These are phyloP conservation scores for Phialemoniopsis sp. DNA, from an alignment of 2,329 filamentous ascomycete species.

Conservation along the genomic window DNA sequence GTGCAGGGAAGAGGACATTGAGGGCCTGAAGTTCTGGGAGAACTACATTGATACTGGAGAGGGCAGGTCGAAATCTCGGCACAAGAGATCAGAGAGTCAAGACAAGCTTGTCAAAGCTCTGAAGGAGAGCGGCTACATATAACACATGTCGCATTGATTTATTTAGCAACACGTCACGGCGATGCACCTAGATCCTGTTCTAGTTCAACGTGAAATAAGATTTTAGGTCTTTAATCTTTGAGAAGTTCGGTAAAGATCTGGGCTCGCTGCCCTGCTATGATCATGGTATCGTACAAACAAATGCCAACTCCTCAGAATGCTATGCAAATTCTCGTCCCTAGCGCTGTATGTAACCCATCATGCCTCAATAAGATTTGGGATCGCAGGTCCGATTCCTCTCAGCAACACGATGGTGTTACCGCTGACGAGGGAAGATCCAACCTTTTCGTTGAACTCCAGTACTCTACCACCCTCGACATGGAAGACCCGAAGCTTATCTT, in stretches of 20 bases:
- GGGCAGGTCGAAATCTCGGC: conserved; percentile 14
- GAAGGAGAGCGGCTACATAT: conserved; percentile 35
- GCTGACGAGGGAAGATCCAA: conserved; percentile 67
- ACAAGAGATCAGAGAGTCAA: conserved; percentile 19
- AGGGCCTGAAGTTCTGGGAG: conserved; percentile 90
- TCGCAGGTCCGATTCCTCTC: conserved; percentile 75
- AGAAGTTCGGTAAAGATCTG: neutral
- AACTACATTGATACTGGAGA: conserved; percentile 60
- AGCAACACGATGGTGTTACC: conserved; percentile 90
- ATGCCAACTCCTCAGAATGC: neutral
- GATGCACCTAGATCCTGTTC: too few species aligned
- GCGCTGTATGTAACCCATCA: conserved; percentile 21
- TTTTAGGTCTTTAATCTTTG: too few species aligned
- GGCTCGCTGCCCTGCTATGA: neutral
- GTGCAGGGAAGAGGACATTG: conserved; percentile 87
- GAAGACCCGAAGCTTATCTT: conserved; percentile 80
- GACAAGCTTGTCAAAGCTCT: conserved; percentile 37
- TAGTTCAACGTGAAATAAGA: too few species aligned
- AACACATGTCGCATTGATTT: neutral
- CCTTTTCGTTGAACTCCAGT: conserved; percentile 82
- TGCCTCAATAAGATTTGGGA: conserved; percentile 62
- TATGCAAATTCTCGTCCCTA: conserved; percentile 2
- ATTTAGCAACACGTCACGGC: neutral
- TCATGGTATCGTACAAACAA: neutral
- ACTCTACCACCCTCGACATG: conserved; percentile 87